Evolutionary conservation across 2,329 filamentous ascomycete genomes (phyloP).

Genomic region (Alternaria sp.): DNA sequence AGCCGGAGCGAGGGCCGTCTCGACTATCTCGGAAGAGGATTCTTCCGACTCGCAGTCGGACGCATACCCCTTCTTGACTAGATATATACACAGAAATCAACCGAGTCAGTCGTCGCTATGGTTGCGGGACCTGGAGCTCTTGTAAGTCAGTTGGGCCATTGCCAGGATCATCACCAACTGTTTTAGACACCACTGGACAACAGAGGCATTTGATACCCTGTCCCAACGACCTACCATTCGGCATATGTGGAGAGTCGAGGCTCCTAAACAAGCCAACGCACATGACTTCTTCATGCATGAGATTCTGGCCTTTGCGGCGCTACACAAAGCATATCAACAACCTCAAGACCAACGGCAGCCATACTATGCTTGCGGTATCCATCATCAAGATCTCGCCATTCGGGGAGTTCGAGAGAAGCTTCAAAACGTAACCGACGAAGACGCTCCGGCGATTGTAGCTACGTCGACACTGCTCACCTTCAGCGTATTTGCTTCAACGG

Average conservation of each 20-base stretch:
- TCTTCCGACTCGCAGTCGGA: conserved; percentile 39
- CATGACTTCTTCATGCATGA: conserved; percentile 51
- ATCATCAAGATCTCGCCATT: conserved; percentile 49
- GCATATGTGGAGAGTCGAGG: conserved; percentile 42
- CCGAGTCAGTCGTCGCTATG: conserved; percentile 33
- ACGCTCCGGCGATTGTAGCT: conserved; percentile 41
- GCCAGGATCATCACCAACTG: conserved; percentile 1
- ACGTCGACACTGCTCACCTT: conserved; percentile 41
- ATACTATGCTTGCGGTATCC: conserved; percentile 44
- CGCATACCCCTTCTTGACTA: conserved; percentile 41
- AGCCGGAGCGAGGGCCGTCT: conserved; percentile 8
- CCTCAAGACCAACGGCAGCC: conserved; percentile 26
- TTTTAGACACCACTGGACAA: conserved; percentile 44
- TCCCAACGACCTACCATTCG: conserved; percentile 34
- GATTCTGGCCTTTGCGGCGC: conserved; percentile 50
- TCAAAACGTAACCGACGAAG: conserved; percentile 35
- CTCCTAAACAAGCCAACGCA: conserved; percentile 44
- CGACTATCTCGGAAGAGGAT: conserved; percentile 25
- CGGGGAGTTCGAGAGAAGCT: conserved; percentile 37
- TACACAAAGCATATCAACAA: conserved; percentile 46
- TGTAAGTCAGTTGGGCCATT: conserved; percentile 27
- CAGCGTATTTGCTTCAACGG: conserved; percentile 40
- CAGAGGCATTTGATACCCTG: conserved; percentile 32
- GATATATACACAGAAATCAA: conserved; percentile 34
- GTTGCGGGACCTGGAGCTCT: conserved; percentile 43